A percentile compares a stretch with the other conserved stretches of the same genome.
Conservation (phyloP, 805 yeast species). For the Lipomyces sp. region DNA sequence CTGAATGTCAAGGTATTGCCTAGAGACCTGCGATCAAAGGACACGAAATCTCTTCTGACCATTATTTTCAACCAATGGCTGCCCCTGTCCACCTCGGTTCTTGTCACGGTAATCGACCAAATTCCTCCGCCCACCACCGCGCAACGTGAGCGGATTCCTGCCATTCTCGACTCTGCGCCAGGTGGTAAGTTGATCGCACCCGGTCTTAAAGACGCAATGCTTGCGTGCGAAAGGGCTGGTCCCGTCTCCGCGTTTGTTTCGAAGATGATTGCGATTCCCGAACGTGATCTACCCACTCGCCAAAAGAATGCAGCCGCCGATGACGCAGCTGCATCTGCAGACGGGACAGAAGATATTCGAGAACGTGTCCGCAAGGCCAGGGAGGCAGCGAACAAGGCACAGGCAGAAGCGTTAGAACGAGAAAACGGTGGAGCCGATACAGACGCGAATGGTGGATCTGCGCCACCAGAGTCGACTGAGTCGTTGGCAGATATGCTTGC, state of each 20-base stretch:
- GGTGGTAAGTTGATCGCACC: slow-evolving; percentile 49
- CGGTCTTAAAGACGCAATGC: slow-evolving; percentile 53
- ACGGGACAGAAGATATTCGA: slow-evolving; percentile 49
- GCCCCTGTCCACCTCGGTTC: slow-evolving; percentile 81
- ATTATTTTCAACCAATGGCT: slow-evolving; percentile 88
- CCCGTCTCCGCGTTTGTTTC: slow-evolving; percentile 78
- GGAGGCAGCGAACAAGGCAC: slow-evolving; percentile 61
- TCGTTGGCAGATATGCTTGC: slow-evolving; percentile 29
- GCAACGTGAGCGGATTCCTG: slow-evolving; percentile 68
- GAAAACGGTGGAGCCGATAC: slow-evolving; percentile 33
- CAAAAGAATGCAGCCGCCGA: background rate
- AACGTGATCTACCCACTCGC: slow-evolving; percentile 67
- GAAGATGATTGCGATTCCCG: slow-evolving; percentile 83
- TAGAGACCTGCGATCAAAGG: slow-evolving; percentile 77
- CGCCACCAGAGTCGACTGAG: slow-evolving; percentile 25
- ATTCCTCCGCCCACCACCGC: slow-evolving; percentile 80
- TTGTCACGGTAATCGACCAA: slow-evolving; percentile 78
- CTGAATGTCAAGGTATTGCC: slow-evolving; percentile 66
- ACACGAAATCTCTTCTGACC: slow-evolving; percentile 58
- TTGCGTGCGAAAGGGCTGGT: slow-evolving; percentile 62
- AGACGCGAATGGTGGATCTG: too few relatives aligned
- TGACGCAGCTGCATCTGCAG: background rate
- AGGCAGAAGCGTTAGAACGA: slow-evolving; percentile 29
- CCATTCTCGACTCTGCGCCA: slow-evolving; percentile 59
- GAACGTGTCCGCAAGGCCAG: slow-evolving; percentile 65